These are phyloP conservation scores for Plasmodium cynomolgi DNA, from an alignment of 169 alveolate genomes.

Conservation along the genomic window DNA sequence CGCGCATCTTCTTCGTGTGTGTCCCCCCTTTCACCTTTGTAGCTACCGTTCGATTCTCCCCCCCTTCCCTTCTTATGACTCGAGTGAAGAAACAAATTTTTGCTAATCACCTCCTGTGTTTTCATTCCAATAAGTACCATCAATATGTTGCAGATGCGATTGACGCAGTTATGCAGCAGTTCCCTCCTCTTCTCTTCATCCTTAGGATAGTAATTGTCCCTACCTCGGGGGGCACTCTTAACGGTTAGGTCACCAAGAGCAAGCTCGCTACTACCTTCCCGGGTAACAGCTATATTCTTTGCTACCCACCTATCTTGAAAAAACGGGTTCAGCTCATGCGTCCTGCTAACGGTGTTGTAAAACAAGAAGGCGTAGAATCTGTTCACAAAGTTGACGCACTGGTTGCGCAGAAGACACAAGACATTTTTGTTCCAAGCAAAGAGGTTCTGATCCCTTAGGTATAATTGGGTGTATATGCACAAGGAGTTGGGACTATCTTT, in stretches of 20 bases:
- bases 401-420: constrained; percentile 35
- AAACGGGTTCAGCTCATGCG: not conserved
- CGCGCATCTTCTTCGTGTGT: not conserved
- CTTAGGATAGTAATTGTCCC: not conserved
- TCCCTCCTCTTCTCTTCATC: not conserved
- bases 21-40: not conserved
- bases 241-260: not conserved
- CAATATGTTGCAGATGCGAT: not conserved
- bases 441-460: constrained; percentile 37
- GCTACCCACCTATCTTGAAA: constrained; percentile 11
- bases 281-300: not conserved
- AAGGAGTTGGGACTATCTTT: not conserved
- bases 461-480: constrained; percentile 13
- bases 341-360: constrained; percentile 6
- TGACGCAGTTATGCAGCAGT: not conserved
- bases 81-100: not conserved
- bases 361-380: constrained; percentile 38
- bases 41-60: not conserved
- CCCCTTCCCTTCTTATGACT: not conserved
- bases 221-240: not conserved
- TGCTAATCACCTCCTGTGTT: not conserved
- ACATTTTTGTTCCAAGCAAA: constrained; percentile 36
- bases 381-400: constrained; percentile 26
- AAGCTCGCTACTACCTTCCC: not conserved
- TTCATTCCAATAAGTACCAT: not conserved